A percentile compares a stretch with the other conserved stretches of the same genome.
Evolutionary conservation across 73 alveolate genomes (phyloP).

Genomic region (Tetrahymena borealis): DNA sequence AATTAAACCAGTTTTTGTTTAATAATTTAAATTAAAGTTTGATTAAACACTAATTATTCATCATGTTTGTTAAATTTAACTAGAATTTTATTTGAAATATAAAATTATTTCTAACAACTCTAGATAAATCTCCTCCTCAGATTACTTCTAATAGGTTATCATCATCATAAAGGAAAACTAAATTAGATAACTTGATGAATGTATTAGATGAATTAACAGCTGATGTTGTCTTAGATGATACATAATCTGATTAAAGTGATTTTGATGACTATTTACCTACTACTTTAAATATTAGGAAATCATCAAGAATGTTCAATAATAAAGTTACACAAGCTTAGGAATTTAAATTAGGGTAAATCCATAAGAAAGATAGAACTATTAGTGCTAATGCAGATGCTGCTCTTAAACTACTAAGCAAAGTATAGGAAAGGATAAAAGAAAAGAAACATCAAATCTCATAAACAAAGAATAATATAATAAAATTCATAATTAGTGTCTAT

Average conservation of each 20-base stretch:
- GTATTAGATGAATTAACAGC: not conserved
- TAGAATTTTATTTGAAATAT: too few species aligned
- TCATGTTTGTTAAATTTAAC: too few species aligned
- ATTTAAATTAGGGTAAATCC: not conserved
- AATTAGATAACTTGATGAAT: not conserved
- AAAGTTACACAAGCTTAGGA: not conserved
- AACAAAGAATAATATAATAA: not conserved
- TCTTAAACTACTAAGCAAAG: not conserved
- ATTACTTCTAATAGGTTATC: too few species aligned
- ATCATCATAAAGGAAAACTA: not conserved
- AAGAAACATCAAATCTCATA: not conserved
- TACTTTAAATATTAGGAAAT: not conserved
- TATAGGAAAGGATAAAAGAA: not conserved
- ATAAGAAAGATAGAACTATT: not conserved
- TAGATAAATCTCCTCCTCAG: too few species aligned
- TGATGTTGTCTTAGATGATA: not conserved
- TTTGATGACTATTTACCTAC: not conserved
- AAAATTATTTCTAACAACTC: too few species aligned
- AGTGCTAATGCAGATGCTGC: not conserved
- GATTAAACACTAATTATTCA: too few species aligned
- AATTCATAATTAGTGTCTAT: not conserved
- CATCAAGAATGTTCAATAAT: not conserved
- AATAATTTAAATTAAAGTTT: not conserved
- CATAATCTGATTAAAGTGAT: not conserved
- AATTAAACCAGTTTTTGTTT: too few species aligned